These are phyloP conservation scores for Ascochyta clinopodiicola DNA, from an alignment of 2,329 filamentous ascomycete genomes.

Conservation along the genomic window DNA sequence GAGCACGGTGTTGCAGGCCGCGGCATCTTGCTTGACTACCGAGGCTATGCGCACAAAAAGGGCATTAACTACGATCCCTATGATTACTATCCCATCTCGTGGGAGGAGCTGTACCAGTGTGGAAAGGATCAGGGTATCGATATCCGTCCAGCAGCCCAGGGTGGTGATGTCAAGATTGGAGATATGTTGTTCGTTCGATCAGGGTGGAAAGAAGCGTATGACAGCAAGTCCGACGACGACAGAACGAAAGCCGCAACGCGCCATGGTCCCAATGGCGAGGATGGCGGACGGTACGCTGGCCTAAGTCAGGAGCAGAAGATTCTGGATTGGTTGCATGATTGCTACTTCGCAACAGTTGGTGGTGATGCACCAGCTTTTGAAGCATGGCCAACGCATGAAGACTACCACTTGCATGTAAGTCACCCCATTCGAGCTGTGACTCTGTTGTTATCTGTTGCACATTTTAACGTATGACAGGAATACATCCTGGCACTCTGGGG, in stretches of 20 bases:
- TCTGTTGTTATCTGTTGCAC: no score
- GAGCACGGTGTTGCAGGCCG: conserved; percentile 55
- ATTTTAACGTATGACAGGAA: no score
- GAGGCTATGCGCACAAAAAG: conserved; percentile 50
- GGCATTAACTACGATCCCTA: conserved; percentile 53
- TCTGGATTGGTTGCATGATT: conserved; percentile 72
- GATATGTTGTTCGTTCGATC: conserved; percentile 72
- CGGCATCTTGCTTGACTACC: conserved; percentile 54
- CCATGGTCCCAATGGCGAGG: conserved; percentile 51
- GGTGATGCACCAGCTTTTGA: conserved; percentile 71
- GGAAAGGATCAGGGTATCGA: conserved; percentile 67
- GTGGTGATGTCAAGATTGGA: conserved; percentile 63
- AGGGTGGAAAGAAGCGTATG: conserved; percentile 66
- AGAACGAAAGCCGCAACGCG: conserved; percentile 49
- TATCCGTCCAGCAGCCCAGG: conserved; percentile 62
- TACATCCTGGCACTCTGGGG: conserved; percentile 48
- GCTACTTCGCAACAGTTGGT: conserved; percentile 70
- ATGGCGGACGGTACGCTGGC: conserved; percentile 56
- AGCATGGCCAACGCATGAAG: conserved; percentile 62
- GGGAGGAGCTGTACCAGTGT: conserved; percentile 61
- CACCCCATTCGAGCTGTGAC: no score
- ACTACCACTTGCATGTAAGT: conserved; percentile 22
- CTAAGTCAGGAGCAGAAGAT: conserved; percentile 62
- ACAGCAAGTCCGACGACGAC: conserved; percentile 50
- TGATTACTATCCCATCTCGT: conserved; percentile 52